Evolutionary conservation across 1,139 yeast species (phyloP), one percentile per base, ranked within the genome.

Genomic region (Pichia sp.): DNA sequence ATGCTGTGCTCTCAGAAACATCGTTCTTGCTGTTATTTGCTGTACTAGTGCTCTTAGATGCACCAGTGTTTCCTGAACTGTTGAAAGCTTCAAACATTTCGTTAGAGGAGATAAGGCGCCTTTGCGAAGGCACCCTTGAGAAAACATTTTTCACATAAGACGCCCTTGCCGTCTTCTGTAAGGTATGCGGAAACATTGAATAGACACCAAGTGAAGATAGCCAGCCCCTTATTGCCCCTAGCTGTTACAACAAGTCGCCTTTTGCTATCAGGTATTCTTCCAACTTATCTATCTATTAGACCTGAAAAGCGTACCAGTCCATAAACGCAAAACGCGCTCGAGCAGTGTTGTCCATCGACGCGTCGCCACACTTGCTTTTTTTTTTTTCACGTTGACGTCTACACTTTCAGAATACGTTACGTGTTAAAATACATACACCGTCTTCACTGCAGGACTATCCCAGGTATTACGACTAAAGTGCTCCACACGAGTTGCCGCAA

Each of bases 1-100:
- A n/a, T 26, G n/a, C 29, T 30, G 19, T 11, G n/a, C 11, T 13
- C 11, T 48, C 16, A 8, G 16, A 10, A 36, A 13, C 40, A 8
- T 36, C n/a, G 6, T 13, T 15, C 10, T 13, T 36, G 40, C 15
- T 13, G 13, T 5, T 6, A 8, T 36, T 36, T n/a, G 38, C 32
- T 2, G 41, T 8, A 5, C 36, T 15, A 11, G 7, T 34, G 3
- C 16, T 10, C 4, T 16, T n/a, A 15, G 42, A 10, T 5, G 41
- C 11, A 13, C 34, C 16, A 5, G 43, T 30, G 6, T 49, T 52
- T 4, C 36, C n/a, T 3, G 19, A 15, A 7, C 29, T 34, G 5
- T 51, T 51, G 42, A 59, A 59, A 10, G 56, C 61, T 52, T 59
- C 61, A 42, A 59, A 54, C 61, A 59, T 59, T 5, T 59, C 61